Evolutionary conservation across 176 grass and related monocot species (phyloP), one percentile per base, ranked within the genome.

Genomic region (Aegilops sharonensis): DNA sequence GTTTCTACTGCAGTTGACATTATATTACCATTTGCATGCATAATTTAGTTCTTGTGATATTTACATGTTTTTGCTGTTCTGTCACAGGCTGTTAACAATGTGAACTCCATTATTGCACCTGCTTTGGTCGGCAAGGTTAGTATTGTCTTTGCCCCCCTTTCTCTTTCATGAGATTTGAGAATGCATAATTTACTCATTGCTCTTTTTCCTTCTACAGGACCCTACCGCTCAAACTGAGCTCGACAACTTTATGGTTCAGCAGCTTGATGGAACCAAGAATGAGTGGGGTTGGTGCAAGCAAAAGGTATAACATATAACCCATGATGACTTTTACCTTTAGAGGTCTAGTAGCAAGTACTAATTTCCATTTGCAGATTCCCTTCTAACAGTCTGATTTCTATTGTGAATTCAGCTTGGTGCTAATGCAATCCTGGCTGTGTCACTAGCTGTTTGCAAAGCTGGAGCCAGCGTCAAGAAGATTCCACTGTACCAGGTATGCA

Each of bases 261-360:
- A 95, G 54, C 95, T 98, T 89, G 93, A 98, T 87, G 95, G 95
- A 77, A 98, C 95, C 63, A 85, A 85, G 29, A 98, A 98, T 64
- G 93, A 98, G 36, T 98, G 95, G 95, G 95, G 95, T 17, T 98
- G 95, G 95, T 98, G 93, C 82, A 98, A 98, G 79, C 95, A 98
- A 57, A 98, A 98, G 91, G 95, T 98, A 42, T 20, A 20, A 1
- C 56, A 21, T 59, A 56, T 57, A 57, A 21, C 54, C 54, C 17
- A 59, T 59, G 56, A 21, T 8, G 56, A 21, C 0, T 21, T 21
- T 59, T 21, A 59, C 64, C 2, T 54, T 69, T 36, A 47, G 10
- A 88, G 14, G 25, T 39, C 36, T 39, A 39, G 11, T 12, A 75
- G 75, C 60, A 29, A 5, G 9, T 71, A 27, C 4, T 78, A 13